Evolutionary conservation across 495 filamentous ascomycete species (phyloP).

Genomic region (Penicillium argentinense): DNA sequence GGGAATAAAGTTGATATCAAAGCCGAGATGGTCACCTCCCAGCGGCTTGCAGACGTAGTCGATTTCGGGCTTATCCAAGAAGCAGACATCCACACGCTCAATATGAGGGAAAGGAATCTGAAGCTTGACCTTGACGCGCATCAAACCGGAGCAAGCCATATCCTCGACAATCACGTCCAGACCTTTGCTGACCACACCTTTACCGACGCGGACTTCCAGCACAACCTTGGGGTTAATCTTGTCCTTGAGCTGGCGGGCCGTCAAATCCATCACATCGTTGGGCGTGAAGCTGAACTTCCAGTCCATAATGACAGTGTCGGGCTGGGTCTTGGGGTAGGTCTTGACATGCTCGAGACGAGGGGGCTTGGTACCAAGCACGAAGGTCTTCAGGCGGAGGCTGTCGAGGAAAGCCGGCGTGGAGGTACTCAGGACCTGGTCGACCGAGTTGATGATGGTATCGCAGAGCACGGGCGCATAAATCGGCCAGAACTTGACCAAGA

Average conservation of each 20-base stretch:
- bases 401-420: constrained; percentile 91
- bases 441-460: constrained; percentile 84
- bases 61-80: constrained; percentile 72
- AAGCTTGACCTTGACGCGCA: constrained; percentile 96
- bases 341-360: constrained; percentile 96
- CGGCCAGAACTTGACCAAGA: constrained; percentile 98
- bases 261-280: constrained; percentile 90
- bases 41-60: constrained; percentile 98
- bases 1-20: constrained; percentile 98
- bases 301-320: constrained; percentile 96
- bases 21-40: constrained; percentile 90
- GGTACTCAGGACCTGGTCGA: constrained; percentile 92
- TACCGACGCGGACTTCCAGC: constrained; percentile 88
- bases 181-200: constrained; percentile 92
- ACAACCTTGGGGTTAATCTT: constrained; percentile 97
- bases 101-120: constrained; percentile 95
- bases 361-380: constrained; percentile 90
- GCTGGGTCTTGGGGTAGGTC: constrained; percentile 93
- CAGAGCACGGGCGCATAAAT: constrained; percentile 95
- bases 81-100: constrained; percentile 87
- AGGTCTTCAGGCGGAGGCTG: constrained; percentile 85
- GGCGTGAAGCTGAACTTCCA: constrained; percentile 99
- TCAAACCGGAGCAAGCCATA: constrained; percentile 89
- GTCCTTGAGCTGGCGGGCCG: constrained; percentile 81
- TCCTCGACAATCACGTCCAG: constrained; percentile 97